These are phyloP conservation scores for Auriscalpium microsporum DNA, from an alignment of 768 basidiomycete species.

Conservation along the genomic window DNA sequence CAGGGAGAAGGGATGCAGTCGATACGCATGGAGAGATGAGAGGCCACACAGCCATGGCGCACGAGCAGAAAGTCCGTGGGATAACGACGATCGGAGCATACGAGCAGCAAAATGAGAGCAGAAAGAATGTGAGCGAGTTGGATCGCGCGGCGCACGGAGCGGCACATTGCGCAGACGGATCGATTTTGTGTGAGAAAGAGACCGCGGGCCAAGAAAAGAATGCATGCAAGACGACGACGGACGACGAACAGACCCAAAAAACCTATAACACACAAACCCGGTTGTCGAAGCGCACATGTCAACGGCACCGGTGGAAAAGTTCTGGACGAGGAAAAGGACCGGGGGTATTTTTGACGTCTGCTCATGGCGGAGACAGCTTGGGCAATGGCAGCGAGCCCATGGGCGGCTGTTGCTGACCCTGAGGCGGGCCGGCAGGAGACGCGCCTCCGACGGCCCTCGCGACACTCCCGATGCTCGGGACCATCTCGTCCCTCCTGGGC, in stretches of 20 bases:
- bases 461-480: constrained; percentile 11
- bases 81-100: not conserved
- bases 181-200: not conserved
- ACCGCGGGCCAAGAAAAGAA: not conserved
- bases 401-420: constrained; percentile 1
- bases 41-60: not conserved
- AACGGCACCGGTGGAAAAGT: not conserved
- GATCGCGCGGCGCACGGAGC: not conserved
- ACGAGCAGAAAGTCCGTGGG: not conserved
- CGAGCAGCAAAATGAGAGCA: not conserved
- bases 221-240: not conserved
- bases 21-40: not conserved
- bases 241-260: not conserved
- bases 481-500: constrained; percentile 12
- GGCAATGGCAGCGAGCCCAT: constrained; percentile 6
- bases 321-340: not conserved
- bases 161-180: not conserved
- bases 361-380: constrained; percentile 9
- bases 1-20: not conserved
- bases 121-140: not conserved
- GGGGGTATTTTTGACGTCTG: not conserved
- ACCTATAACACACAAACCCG: not conserved
- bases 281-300: not conserved
- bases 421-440: not conserved
- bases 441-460: not conserved